Evolutionary conservation across 371 early-diverging fungal genomes (phyloP).

Genomic region (Mortierella sp.): DNA sequence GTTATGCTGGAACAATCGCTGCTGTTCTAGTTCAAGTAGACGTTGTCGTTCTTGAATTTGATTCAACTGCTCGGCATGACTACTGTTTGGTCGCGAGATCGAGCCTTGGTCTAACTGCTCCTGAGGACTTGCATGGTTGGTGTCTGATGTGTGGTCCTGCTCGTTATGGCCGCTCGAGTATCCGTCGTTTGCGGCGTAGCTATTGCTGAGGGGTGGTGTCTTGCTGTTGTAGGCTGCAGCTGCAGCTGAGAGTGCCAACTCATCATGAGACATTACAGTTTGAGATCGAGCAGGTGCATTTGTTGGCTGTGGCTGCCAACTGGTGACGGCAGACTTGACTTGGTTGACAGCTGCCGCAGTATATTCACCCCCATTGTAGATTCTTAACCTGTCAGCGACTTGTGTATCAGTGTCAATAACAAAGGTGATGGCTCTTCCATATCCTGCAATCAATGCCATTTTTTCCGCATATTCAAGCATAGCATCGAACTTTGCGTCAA

Average conservation of each 20-base stretch:
- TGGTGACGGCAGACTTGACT: slow-evolving; percentile 31
- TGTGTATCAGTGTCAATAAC: slow-evolving; percentile 44
- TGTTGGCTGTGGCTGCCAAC: slow-evolving; percentile 40
- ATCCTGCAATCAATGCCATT: slow-evolving; percentile 53
- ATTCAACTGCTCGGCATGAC: slow-evolving; percentile 26
- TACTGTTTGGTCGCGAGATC: slow-evolving; percentile 2
- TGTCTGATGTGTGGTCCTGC: slow-evolving; percentile 11
- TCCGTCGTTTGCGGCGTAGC: slow-evolving; percentile 16
- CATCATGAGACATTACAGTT: slow-evolving; percentile 28
- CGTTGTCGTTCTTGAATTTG: slow-evolving; percentile 52
- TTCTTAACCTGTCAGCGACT: slow-evolving; percentile 38
- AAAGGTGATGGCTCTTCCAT: slow-evolving; percentile 42
- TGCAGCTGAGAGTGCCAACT: slow-evolving; percentile 42
- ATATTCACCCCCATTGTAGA: slow-evolving; percentile 43
- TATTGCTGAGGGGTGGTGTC: slow-evolving; percentile 22
- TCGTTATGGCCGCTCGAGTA: slow-evolving; percentile 10
- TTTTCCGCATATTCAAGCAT: slow-evolving; percentile 50
- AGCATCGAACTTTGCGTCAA: slow-evolving; percentile 46
- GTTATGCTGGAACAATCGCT: slow-evolving; percentile 48
- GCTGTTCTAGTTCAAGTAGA: slow-evolving; percentile 44
- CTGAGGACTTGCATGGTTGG: slow-evolving; percentile 1
- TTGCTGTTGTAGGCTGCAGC: slow-evolving; percentile 42
- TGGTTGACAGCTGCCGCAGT: slow-evolving; percentile 38
- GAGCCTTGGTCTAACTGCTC: slow-evolving; percentile 7
- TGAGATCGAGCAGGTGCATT: slow-evolving; percentile 16